These are phyloP conservation scores for Cercospora sesami DNA, from an alignment of 2,329 filamentous ascomycete species.

Conservation along the genomic window DNA sequence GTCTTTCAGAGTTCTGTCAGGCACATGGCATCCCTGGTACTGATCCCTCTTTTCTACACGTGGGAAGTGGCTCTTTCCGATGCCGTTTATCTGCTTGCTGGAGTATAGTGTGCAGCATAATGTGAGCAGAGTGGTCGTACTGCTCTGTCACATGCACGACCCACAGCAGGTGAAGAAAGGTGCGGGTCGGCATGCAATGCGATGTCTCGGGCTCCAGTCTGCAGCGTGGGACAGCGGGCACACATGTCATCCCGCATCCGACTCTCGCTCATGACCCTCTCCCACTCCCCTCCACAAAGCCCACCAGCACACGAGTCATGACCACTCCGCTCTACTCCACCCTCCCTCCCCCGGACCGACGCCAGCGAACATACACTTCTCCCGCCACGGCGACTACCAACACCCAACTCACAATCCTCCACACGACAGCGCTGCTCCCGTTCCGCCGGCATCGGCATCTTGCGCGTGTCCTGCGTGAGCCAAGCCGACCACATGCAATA, in stretches of 20 bases:
- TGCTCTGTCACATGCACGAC: background rate
- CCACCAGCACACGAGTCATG: background rate
- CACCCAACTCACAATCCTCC: background rate
- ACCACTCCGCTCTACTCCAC: background rate
- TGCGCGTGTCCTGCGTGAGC: background rate
- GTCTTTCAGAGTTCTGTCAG: too few species aligned
- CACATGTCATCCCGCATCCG: background rate
- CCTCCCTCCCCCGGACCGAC: too few species aligned
- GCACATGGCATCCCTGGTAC: too few species aligned
- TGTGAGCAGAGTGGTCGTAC: background rate
- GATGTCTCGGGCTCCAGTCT: background rate
- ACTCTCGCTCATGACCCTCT: background rate
- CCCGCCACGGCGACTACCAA: background rate
- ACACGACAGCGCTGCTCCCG: background rate
- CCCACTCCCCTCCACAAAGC: background rate
- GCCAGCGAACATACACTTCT: background rate
- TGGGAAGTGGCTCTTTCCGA: background rate
- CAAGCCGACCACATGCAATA: slow-evolving; percentile 2
- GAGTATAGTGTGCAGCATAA: background rate
- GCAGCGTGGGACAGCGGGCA: background rate
- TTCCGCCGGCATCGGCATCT: background rate
- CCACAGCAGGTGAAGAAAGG: background rate
- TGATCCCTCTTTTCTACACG: background rate
- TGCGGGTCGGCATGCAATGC: background rate
- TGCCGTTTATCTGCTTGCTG: background rate